A percentile compares a stretch with the other conserved stretches of the same genome.
Evolutionary conservation across 116 monocot species (phyloP).

Genomic region (Zostera marina): DNA sequence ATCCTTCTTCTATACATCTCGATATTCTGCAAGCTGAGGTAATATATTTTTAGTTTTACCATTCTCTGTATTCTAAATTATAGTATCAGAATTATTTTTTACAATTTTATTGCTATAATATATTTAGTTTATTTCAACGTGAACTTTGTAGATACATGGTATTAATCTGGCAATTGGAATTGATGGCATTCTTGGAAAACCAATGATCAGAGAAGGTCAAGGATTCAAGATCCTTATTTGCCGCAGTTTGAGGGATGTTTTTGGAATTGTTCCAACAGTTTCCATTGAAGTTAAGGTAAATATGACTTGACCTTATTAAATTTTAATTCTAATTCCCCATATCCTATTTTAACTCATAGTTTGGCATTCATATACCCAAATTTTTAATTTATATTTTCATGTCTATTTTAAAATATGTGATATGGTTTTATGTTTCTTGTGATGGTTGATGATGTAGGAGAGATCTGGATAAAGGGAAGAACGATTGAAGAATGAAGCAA

Average conservation of each 20-base stretch:
- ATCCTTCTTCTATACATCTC: slow-evolving; percentile 90
- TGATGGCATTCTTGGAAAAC: slow-evolving; percentile 60
- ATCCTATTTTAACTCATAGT: too few species aligned
- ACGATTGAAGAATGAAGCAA: too few species aligned
- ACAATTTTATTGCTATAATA: neutral
- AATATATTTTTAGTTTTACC: neutral
- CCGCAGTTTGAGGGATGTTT: slow-evolving; percentile 91
- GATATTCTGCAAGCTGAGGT: slow-evolving; percentile 90
- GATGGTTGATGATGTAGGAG: too few species aligned
- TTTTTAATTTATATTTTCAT: too few species aligned
- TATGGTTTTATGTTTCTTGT: too few species aligned
- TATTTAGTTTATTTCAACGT: neutral
- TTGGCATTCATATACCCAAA: too few species aligned
- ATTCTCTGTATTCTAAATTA: too few species aligned
- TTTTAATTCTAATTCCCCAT: too few species aligned
- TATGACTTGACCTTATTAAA: too few species aligned
- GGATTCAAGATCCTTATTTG: slow-evolving; percentile 56
- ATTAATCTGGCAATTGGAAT: slow-evolving; percentile 84
- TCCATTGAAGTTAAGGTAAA: slow-evolving; percentile 65
- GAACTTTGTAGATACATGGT: slow-evolving; percentile 48
- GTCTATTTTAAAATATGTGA: too few species aligned
- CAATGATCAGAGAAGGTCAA: slow-evolving; percentile 69
- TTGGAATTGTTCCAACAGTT: slow-evolving; percentile 72
- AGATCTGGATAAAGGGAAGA: too few species aligned
- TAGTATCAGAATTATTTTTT: neutral